These are phyloP conservation scores for Raffaelea albimanens DNA, from an alignment of 2,329 filamentous ascomycete genomes.

Conservation along the genomic window DNA sequence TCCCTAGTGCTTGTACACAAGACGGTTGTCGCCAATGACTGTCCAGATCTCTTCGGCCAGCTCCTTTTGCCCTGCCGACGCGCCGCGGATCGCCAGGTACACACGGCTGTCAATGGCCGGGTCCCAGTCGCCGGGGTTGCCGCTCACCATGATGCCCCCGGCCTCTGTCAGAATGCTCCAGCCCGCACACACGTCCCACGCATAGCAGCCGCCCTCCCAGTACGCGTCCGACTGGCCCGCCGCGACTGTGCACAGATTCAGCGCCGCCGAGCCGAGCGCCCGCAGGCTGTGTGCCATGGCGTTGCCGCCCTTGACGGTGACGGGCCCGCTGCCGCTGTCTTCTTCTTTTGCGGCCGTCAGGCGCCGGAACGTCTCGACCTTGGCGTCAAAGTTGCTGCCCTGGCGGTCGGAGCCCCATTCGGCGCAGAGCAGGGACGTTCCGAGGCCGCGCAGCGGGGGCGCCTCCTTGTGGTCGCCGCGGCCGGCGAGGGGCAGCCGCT, in stretches of 20 bases:
- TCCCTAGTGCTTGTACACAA: conserved; percentile 31
- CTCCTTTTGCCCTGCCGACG: conserved; percentile 49
- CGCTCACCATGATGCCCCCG: conserved; percentile 62
- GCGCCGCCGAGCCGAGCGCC: conserved; percentile 61
- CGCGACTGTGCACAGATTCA: conserved; percentile 67
- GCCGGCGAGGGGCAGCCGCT: conserved; percentile 28
- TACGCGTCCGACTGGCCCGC: conserved; percentile 63
- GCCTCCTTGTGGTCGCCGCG: conserved; percentile 30
- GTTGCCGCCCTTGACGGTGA: conserved; percentile 43
- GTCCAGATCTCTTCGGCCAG: conserved; percentile 57
- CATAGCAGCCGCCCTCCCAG: conserved; percentile 79
- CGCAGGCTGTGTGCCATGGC: conserved; percentile 69
- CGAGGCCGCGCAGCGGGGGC: conserved; percentile 50
- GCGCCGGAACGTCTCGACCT: conserved; percentile 55
- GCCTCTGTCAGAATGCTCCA: conserved; percentile 70
- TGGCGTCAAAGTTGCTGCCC: conserved; percentile 62
- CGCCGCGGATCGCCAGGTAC: conserved; percentile 54
- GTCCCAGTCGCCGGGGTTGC: conserved; percentile 66
- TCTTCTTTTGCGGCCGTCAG: conserved; percentile 34
- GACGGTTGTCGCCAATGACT: conserved; percentile 42
- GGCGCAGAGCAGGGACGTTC: conserved; percentile 53
- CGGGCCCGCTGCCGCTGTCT: conserved; percentile 43
- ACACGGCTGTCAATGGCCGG: conserved; percentile 47
- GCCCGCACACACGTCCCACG: conserved; percentile 76
- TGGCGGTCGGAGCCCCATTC: conserved; percentile 66